These are phyloP conservation scores for Ascosphaera acerosa DNA, from an alignment of 2,329 filamentous ascomycete species.

Conservation along the genomic window DNA sequence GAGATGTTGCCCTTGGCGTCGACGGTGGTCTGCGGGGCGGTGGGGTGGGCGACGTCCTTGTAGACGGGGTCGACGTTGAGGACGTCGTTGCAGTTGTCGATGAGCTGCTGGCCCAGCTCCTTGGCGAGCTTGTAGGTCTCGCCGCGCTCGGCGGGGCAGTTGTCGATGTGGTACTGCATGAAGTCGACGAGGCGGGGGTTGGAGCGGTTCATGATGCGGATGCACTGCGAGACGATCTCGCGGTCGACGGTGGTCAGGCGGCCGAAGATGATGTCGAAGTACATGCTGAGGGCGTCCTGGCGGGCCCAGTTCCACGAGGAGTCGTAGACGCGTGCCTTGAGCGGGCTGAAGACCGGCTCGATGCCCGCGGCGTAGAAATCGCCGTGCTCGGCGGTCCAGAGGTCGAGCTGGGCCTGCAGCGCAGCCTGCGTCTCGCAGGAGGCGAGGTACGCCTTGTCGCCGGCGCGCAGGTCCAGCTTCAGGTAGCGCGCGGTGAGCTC, in stretches of 20 bases:
- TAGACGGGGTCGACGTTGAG: conserved; percentile 63
- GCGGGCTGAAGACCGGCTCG: conserved; percentile 71
- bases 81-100: conserved; percentile 93
- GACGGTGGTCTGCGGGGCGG: conserved; percentile 75
- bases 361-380: conserved; percentile 92
- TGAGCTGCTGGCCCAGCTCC: conserved; percentile 72
- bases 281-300: conserved; percentile 94
- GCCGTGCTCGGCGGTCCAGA: conserved; percentile 88
- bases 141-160: conserved; percentile 86
- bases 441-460: conserved; percentile 73
- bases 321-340: conserved; percentile 92
- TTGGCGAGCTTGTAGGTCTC: conserved; percentile 98
- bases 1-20: conserved; percentile 79
- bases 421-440: conserved; percentile 68
- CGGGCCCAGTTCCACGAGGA: conserved; percentile 99
- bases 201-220: conserved; percentile 96
- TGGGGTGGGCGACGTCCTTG: conserved; percentile 86
- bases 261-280: conserved; percentile 96
- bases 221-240: conserved; percentile 96
- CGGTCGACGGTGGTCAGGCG: conserved; percentile 79
- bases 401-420: conserved; percentile 75
- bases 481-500: conserved; percentile 87
- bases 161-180: conserved; percentile 99
- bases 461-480: conserved; percentile 89
- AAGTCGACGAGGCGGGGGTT: conserved; percentile 91